Conservation (phyloP, 805 yeast species). For the Kurtzmaniella fragi region DNA sequence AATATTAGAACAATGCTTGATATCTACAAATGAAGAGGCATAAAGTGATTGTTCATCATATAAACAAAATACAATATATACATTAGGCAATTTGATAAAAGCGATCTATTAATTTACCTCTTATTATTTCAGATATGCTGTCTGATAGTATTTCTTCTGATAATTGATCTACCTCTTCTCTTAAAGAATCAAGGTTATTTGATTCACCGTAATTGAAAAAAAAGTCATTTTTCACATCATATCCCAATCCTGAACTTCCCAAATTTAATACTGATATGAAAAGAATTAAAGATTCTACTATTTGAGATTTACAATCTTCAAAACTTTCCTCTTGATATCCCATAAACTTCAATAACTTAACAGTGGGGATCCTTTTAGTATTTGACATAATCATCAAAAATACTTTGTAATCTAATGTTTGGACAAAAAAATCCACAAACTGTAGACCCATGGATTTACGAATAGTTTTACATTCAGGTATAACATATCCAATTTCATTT, state of each 20-base stretch:
- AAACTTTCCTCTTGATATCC: slow-evolving; percentile 17
- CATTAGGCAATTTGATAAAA: slow-evolving; percentile 4
- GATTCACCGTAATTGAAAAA: slow-evolving; percentile 17
- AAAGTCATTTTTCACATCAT: slow-evolving; percentile 16
- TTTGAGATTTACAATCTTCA: slow-evolving; percentile 1
- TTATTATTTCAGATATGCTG: slow-evolving; percentile 22
- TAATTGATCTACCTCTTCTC: slow-evolving; percentile 7
- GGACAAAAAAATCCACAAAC: slow-evolving; percentile 17
- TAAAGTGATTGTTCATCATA: too few relatives aligned
- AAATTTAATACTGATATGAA: slow-evolving; percentile 21
- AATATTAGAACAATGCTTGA: neutral
- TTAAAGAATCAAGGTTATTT: neutral
- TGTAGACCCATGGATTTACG: slow-evolving; percentile 2
- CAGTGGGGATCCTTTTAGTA: slow-evolving; percentile 17
- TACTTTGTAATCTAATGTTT: slow-evolving; percentile 27
- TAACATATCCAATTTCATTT: slow-evolving; percentile 11
- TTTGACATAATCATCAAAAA: slow-evolving; percentile 24
- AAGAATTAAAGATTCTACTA: slow-evolving; percentile 12
- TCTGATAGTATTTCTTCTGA: slow-evolving; percentile 16
- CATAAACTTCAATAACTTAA: slow-evolving; percentile 18
- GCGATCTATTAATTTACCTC: slow-evolving; percentile 20
- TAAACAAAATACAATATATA: too few relatives aligned
- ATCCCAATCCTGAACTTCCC: slow-evolving; percentile 24
- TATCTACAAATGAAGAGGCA: neutral
- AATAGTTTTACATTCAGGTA: slow-evolving; percentile 10